Conservation (phyloP, 2,329 filamentous ascomycete genomes). For the Aureobasidium sp. region DNA sequence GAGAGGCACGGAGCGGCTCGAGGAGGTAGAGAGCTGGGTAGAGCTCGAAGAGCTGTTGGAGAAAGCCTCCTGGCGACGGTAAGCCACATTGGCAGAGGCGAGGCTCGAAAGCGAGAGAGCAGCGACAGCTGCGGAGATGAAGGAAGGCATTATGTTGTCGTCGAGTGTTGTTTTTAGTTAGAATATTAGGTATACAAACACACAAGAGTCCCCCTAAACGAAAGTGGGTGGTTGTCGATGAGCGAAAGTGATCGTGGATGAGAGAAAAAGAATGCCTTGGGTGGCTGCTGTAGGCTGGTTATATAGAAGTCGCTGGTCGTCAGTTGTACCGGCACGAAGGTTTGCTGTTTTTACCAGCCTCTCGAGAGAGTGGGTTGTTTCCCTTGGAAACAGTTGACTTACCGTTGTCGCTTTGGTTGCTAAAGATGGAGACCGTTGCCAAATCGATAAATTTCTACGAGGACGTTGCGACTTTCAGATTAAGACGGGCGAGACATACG, state of each 20-base stretch:
- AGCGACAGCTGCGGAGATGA: slow-evolving; percentile 14
- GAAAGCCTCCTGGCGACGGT: slow-evolving; percentile 3
- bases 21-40: background rate
- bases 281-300: slow-evolving; percentile 6
- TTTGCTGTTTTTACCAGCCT: slow-evolving; percentile 1
- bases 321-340: background rate
- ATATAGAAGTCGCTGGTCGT: slow-evolving; percentile 1
- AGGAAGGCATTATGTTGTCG: slow-evolving; percentile 6
- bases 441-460: slow-evolving; percentile 14
- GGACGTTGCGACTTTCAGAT: slow-evolving; percentile 8
- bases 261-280: background rate
- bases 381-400: slow-evolving; percentile 12
- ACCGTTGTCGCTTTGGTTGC: slow-evolving; percentile 1
- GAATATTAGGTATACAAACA: slow-evolving; percentile 8
- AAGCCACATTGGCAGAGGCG: background rate
- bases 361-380: background rate
- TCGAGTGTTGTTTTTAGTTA: background rate
- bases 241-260: slow-evolving; percentile 5
- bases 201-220: background rate
- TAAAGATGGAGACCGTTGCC: slow-evolving; percentile 14
- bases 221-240: slow-evolving; percentile 3
- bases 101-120: slow-evolving; percentile 14
- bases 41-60: slow-evolving; percentile 1
- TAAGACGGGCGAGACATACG: slow-evolving; percentile 8
- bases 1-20: background rate